Percentiles rank a stretch among this genome's conserved stretches.
Evolutionary conservation across 2,329 filamentous ascomycete genomes (phyloP).

Genomic region (Aspergillus melleus): DNA sequence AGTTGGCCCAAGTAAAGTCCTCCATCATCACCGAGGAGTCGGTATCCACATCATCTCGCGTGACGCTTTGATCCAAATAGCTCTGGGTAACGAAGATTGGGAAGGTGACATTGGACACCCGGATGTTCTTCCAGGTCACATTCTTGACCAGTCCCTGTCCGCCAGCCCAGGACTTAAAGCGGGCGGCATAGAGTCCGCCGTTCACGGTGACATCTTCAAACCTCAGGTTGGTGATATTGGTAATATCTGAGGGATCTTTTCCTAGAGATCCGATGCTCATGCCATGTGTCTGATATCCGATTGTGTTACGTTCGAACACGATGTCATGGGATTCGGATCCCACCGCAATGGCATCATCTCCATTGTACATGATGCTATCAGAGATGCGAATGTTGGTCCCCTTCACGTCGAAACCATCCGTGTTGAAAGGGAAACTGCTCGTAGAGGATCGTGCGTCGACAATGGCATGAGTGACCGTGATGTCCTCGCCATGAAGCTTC

Average conservation of each 20-base stretch:
- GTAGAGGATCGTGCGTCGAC: slow-evolving; percentile 40
- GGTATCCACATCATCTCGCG: slow-evolving; percentile 33
- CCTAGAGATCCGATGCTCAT: slow-evolving; percentile 48
- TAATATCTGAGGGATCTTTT: slow-evolving; percentile 34
- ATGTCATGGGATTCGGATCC: slow-evolving; percentile 41
- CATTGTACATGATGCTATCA: slow-evolving; percentile 42
- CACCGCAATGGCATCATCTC: slow-evolving; percentile 47
- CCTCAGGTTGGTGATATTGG: slow-evolving; percentile 44
- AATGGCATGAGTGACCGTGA: slow-evolving; percentile 42
- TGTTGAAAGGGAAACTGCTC: slow-evolving; percentile 46
- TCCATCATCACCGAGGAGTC: slow-evolving; percentile 44
- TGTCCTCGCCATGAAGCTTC: slow-evolving; percentile 40
- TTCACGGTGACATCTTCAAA: slow-evolving; percentile 47
- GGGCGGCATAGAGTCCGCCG: slow-evolving; percentile 43
- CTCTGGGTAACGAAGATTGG: slow-evolving; percentile 51
- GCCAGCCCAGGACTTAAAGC: slow-evolving; percentile 48
- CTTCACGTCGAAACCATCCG: slow-evolving; percentile 34
- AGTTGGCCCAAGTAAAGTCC: slow-evolving; percentile 45
- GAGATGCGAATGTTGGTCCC: slow-evolving; percentile 30
- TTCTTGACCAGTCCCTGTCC: slow-evolving; percentile 46
- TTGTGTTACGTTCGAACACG: slow-evolving; percentile 40
- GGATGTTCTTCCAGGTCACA: slow-evolving; percentile 47
- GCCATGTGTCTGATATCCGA: slow-evolving; percentile 48
- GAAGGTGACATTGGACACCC: slow-evolving; percentile 47
- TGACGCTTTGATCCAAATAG: slow-evolving; percentile 43